Percentiles rank a stretch among this genome's conserved stretches.
Evolutionary conservation across 805 yeast genomes (phyloP).

Genomic region (Yarrowia sp.): DNA sequence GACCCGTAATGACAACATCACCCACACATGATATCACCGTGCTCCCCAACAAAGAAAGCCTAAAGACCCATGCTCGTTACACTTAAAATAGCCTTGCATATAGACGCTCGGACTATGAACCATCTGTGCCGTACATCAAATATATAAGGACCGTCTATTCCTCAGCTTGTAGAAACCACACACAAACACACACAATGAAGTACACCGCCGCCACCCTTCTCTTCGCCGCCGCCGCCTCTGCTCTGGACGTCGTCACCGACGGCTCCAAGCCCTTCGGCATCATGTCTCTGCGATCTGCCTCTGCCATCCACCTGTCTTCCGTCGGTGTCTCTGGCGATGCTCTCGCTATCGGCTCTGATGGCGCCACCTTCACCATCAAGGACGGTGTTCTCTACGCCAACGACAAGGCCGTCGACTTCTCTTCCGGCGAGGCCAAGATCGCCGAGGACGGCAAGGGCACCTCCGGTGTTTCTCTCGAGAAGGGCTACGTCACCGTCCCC

Average conservation of each 20-base stretch:
- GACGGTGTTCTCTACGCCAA: constrained; percentile 5
- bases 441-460: constrained; percentile 14
- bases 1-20: no score
- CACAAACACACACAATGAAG: constrained; percentile 3
- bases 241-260: constrained; percentile 1
- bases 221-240: constrained; percentile 1
- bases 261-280: constrained; percentile 24
- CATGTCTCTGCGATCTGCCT: constrained; percentile 23
- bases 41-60: no score
- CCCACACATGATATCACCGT: no score
- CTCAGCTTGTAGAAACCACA: background rate
- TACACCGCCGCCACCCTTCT: constrained; percentile 7
- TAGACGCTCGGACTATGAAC: background rate
- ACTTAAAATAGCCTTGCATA: constrained; percentile 8
- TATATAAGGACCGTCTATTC: no score
- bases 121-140: no score
- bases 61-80: no score
- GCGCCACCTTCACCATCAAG: constrained; percentile 3
- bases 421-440: constrained; percentile 9
- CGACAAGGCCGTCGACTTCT: constrained; percentile 11
- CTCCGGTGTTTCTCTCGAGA: background rate
- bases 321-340: background rate
- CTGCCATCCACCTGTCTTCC: background rate
- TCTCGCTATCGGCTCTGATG: background rate
- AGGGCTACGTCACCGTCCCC: constrained; percentile 12